Base-by-base conservation (phyloP, 345 rosid species). In the Clarkia xantiana region DNA sequence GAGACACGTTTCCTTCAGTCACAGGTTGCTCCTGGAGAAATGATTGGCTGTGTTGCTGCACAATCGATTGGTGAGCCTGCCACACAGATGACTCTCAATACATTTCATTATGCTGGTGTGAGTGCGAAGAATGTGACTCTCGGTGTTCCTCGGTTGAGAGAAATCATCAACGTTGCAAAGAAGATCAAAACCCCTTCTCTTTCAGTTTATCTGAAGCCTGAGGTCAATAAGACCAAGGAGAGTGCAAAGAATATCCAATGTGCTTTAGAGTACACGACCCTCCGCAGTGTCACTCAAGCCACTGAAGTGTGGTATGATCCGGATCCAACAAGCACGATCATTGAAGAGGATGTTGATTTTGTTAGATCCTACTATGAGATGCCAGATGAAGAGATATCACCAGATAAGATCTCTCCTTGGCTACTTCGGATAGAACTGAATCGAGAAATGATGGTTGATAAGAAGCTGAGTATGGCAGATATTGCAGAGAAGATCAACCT, bases 11-110 rank as follows among this genome's bases (percentile, higher is more conserved):
- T 90, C 49, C 65, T 81, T 49, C 98, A 86, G 62, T 90, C 98
- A 17, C 53, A 83, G 20, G 98, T 90, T 29, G 96, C 98, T 55
- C 86, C 96, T 0, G 98, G 98, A 23, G 98, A 90, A 71, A 90
- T 86, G 98, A 90, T 90, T 38, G 98, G 98, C 25, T 90, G 98
- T 69, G 94, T 90, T 63, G 98, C 98, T 59, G 96, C 98, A 45
- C 98, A 90, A 60, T 90, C 96, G 17, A 90, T 90, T 66, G 98
- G 98, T 61, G 98, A 90, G 69, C 98, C 98, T 64, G 98, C 98
- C 42, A 90, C 98, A 14, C 98, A 90, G 71, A 90, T 90, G 98
- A 90, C 98, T 52, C 84, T 90, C 12, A 90, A 90, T 62, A 90
- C 98, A 6, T 90, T 86, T 67, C 98, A 90, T 58, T 90, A 83